Evolutionary conservation across 1,284 basidiomycete genomes (phyloP), one percentile per base, ranked within the genome.

Genomic region (Boletus smithii): DNA sequence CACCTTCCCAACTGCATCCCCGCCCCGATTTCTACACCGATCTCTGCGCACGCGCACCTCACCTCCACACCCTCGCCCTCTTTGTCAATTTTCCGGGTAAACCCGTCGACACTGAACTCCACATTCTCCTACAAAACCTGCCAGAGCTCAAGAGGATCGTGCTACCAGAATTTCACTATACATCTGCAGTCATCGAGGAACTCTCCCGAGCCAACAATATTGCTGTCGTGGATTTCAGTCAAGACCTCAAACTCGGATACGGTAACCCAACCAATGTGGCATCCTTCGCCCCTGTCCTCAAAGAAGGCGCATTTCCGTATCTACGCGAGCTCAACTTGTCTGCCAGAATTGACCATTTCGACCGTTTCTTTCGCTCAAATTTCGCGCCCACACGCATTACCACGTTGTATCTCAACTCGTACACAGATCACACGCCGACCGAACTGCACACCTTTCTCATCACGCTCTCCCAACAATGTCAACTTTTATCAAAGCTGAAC

Each of bases 251-350:
- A 0, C 73, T 77, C 50, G 77, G 75, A 5, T 57, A 50, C 24
- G 77, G 77, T 0, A 60, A 72, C 35, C 60, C 65, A 0, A 46
- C 35, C 1, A 81, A 83, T 48, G 65, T 78, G 2, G 42, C 58
- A 3, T 53, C 62, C 22, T 79, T 81, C 54, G 16, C 46, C 5
- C 80, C 79, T 2, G 56, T 52, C 3, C 62, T 81, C 11, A 37
- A 60, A 18, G 68, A 75, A 49, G 76, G 73, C 17, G 71, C 77
- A 0, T 86, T 85, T 58, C 79, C 77, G 0, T 62, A 69, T 1
- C 67, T 86, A 5, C 72, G 66, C 56, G 79, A 83, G 48, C 67
- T 83, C 32, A 76, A 71, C 4, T 55, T 80, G 29, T 73, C 73
- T 29, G 69, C 69, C 3, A 56, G 63, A 16, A 65, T 81, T 16